Evolutionary conservation across 1,284 basidiomycete species (phyloP).

Genomic region (Trametes sp.): DNA sequence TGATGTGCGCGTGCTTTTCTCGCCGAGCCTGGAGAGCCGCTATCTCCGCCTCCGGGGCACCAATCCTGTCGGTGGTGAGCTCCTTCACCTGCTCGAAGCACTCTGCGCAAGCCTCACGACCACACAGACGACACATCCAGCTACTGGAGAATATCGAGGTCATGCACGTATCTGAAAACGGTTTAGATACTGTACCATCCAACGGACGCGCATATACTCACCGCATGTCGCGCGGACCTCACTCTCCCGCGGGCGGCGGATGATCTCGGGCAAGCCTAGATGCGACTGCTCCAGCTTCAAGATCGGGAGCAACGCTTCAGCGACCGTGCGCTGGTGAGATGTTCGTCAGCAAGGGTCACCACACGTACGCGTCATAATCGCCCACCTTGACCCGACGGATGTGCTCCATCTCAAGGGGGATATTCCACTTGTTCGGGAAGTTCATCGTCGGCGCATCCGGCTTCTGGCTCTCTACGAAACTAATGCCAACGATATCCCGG

Average conservation of each 20-base stretch:
- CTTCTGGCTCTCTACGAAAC: conserved; percentile 70
- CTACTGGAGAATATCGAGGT: conserved; percentile 90
- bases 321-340: conserved; percentile 63
- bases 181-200: conserved; percentile 25
- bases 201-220: too few relatives aligned
- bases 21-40: conserved; percentile 56
- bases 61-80: conserved; percentile 60
- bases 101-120: conserved; percentile 87
- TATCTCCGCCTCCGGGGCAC: conserved; percentile 55
- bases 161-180: conserved; percentile 82
- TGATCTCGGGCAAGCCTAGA: conserved; percentile 63
- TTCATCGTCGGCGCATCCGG: conserved; percentile 65
- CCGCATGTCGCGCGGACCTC: conserved; percentile 87
- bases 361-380: not conserved
- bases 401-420: conserved; percentile 54
- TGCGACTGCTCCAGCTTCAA: conserved; percentile 77
- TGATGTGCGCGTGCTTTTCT: conserved; percentile 68
- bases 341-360: conserved; percentile 5
- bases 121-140: conserved; percentile 91
- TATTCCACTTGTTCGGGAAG: conserved; percentile 75
- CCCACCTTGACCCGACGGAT: conserved; percentile 67
- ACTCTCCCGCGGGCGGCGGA: conserved; percentile 77
- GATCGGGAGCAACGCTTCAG: conserved; percentile 71
- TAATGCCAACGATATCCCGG: conserved; percentile 65
- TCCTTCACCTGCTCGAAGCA: conserved; percentile 80